Evolutionary conservation across 73 alveolate genomes (phyloP).

Genomic region (Tetrahymena borealis): DNA sequence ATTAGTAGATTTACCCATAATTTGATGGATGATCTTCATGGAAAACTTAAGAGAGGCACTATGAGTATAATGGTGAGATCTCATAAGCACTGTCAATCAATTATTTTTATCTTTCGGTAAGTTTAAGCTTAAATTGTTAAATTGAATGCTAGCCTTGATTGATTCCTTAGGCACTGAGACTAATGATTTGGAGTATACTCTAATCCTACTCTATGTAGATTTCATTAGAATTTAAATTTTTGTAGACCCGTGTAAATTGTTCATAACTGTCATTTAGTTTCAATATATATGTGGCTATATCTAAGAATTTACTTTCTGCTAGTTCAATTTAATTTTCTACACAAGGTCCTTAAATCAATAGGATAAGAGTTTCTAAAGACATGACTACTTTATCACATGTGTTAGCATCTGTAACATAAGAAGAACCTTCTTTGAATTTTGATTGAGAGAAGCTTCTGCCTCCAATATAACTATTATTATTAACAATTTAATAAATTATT

Average conservation of each 20-base stretch:
- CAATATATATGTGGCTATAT: background rate
- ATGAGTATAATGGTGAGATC: background rate
- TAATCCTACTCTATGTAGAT: background rate
- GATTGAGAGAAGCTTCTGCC: background rate
- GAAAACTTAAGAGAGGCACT: background rate
- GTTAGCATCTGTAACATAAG: background rate
- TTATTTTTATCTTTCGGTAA: background rate
- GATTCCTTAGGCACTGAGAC: background rate
- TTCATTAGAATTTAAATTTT: background rate
- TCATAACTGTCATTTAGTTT: background rate
- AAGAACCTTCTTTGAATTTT: background rate
- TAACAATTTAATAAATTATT: too few relatives aligned
- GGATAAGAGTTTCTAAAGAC: background rate
- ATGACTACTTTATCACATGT: background rate
- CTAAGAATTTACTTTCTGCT: background rate
- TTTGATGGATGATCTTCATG: background rate
- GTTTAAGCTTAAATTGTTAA: background rate
- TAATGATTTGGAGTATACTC: background rate
- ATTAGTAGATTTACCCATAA: background rate
- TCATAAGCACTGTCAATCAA: background rate
- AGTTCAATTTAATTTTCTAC: background rate
- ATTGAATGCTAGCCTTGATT: background rate
- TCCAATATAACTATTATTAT: background rate
- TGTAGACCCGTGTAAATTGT: background rate
- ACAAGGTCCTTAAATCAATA: background rate